phyloP scores from a whole-genome alignment of 106 monocot genomes.

The Narthecium ossifragum region DNA sequence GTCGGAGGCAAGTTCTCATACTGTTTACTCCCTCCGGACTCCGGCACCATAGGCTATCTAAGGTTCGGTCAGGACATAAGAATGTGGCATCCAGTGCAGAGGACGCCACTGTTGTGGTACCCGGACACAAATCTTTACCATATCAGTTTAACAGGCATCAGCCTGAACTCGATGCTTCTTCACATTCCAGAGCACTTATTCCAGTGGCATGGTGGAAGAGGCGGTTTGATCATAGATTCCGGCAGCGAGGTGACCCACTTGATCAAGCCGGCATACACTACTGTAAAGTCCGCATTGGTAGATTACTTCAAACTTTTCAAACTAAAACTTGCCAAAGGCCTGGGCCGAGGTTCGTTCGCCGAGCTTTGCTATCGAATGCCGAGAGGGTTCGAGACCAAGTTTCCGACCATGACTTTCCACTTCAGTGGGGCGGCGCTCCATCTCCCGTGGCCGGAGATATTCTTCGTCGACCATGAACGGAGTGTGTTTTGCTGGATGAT shows the following conservation, averaged over 20 bases:
- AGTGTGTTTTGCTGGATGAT: no score
- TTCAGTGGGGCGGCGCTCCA: no score
- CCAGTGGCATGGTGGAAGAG: no score
- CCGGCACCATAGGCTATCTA: background rate
- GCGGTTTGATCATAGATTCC: background rate
- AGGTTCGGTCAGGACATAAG: background rate
- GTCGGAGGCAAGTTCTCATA: background rate
- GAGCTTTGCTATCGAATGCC: no score
- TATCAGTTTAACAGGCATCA: background rate
- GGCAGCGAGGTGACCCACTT: background rate
- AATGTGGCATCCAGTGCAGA: background rate
- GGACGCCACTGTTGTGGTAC: background rate
- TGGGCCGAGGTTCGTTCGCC: no score
- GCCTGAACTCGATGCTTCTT: background rate
- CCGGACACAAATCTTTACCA: background rate
- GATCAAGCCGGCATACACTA: background rate
- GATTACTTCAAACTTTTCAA: background rate
- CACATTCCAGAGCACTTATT: background rate
- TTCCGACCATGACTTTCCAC: no score
- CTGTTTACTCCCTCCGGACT: background rate
- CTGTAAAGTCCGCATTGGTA: background rate
- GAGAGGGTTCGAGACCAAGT: no score
- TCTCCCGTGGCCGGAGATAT: no score
- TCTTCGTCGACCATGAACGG: no score
- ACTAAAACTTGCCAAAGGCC: background rate